Evolutionary conservation across 1,284 basidiomycete species (phyloP).

Genomic region (Ceratobasidium sp.): DNA sequence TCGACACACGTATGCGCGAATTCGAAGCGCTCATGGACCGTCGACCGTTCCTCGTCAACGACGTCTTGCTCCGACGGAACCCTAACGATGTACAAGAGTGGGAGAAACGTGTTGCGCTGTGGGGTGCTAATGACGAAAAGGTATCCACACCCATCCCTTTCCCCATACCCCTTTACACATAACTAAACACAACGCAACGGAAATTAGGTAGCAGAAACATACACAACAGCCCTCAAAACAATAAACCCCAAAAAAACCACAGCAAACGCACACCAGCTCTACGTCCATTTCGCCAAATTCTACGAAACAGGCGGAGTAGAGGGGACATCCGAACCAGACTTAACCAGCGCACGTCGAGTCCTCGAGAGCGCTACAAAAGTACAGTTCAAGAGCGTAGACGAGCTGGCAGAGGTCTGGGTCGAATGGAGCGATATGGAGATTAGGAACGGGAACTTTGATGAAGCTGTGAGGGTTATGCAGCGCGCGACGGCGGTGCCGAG

Average conservation of each 20-base stretch:
- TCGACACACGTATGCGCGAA: constrained; percentile 91
- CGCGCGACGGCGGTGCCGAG: constrained; percentile 92
- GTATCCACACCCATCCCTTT: constrained; percentile 56
- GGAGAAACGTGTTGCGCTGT: constrained; percentile 97
- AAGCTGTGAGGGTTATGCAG: constrained; percentile 94
- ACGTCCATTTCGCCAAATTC: constrained; percentile 96
- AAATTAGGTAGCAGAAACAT: constrained; percentile 87
- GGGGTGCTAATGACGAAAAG: constrained; percentile 93
- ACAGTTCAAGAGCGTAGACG: constrained; percentile 95
- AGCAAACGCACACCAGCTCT: constrained; percentile 90
- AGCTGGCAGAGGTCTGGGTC: constrained; percentile 98
- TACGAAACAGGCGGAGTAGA: constrained; percentile 94
- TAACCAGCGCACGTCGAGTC: constrained; percentile 90
- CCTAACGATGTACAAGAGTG: constrained; percentile 99
- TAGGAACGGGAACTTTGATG: constrained; percentile 95
- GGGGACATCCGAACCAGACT: constrained; percentile 81
- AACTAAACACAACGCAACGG: constrained; percentile 8
- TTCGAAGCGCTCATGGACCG: constrained; percentile 97
- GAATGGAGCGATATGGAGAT: constrained; percentile 99
- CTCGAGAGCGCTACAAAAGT: constrained; percentile 92
- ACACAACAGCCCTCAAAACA: constrained; percentile 89
- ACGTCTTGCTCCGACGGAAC: constrained; percentile 93
- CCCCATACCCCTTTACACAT: background rate
- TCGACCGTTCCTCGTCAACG: constrained; percentile 95
- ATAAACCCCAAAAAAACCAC: constrained; percentile 92